Percentiles rank a stretch among this genome's conserved stretches.
Evolutionary conservation across 2,329 filamentous ascomycete genomes (phyloP).

Genomic region (Metarhizium album): DNA sequence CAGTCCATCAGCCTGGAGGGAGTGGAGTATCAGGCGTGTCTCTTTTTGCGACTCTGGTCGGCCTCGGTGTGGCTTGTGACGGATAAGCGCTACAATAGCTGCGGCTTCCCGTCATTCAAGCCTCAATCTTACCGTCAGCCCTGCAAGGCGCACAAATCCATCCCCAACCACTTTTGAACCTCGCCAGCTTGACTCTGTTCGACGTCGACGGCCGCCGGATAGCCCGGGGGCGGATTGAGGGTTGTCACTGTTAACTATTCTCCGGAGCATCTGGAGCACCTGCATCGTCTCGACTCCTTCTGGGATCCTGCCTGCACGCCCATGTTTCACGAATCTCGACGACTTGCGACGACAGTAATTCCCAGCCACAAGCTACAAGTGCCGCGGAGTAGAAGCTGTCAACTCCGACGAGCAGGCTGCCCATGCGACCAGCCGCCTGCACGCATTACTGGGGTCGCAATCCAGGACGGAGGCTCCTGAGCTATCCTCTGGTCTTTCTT

Average conservation of each 20-base stretch:
- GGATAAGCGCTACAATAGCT: background rate
- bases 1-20: too few relatives aligned
- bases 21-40: too few relatives aligned
- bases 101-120: background rate
- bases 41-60: too few relatives aligned
- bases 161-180: background rate
- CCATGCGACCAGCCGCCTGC: background rate
- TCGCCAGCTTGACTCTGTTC: background rate
- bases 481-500: background rate
- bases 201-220: background rate
- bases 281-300: background rate
- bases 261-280: background rate
- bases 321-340: background rate
- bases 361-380: background rate
- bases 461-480: background rate
- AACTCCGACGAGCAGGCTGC: background rate
- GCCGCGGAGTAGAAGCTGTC: background rate
- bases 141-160: background rate
- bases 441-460: background rate
- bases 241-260: background rate
- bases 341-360: background rate
- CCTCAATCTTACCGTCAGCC: background rate
- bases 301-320: background rate
- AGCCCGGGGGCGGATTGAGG: background rate
- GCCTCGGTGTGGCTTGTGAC: background rate